Conservation (phyloP, 2,329 filamentous ascomycete genomes). For the Malbranchea zuffiana region DNA sequence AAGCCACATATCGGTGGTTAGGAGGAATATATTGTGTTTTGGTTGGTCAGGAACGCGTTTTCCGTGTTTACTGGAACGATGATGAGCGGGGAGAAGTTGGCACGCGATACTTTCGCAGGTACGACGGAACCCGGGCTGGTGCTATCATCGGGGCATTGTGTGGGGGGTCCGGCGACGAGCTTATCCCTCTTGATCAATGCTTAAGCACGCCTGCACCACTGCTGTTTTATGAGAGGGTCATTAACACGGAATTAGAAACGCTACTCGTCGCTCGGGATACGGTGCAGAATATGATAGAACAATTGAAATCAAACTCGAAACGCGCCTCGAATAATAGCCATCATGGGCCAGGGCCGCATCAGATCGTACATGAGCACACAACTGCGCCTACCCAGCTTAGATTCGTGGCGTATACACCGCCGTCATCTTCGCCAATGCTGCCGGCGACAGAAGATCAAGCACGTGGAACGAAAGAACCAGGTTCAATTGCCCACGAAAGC, state of each 20-base stretch:
- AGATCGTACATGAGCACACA: too few relatives aligned
- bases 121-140: conserved; percentile 23
- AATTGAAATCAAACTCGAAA: too few relatives aligned
- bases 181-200: conserved; percentile 22
- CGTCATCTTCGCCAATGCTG: too few relatives aligned
- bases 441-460: too few relatives aligned
- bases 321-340: too few relatives aligned
- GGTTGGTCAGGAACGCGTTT: conserved; percentile 7
- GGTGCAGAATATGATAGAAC: conserved; percentile 1
- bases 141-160: conserved; percentile 21
- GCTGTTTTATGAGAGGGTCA: conserved; percentile 26
- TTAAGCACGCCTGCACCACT: conserved; percentile 17
- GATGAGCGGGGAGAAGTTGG: conserved; percentile 20
- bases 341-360: too few relatives aligned
- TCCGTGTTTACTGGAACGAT: conserved; percentile 26
- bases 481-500: too few relatives aligned
- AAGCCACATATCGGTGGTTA: conserved; percentile 28
- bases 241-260: conserved; percentile 1
- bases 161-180: conserved; percentile 12
- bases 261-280: conserved; percentile 1
- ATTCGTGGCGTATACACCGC: too few relatives aligned
- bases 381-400: too few relatives aligned
- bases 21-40: conserved; percentile 26
- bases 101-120: conserved; percentile 19
- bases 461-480: too few relatives aligned